Conservation (phyloP, 2,329 filamentous ascomycete genomes). For the Orbilia brochopaga region DNA sequence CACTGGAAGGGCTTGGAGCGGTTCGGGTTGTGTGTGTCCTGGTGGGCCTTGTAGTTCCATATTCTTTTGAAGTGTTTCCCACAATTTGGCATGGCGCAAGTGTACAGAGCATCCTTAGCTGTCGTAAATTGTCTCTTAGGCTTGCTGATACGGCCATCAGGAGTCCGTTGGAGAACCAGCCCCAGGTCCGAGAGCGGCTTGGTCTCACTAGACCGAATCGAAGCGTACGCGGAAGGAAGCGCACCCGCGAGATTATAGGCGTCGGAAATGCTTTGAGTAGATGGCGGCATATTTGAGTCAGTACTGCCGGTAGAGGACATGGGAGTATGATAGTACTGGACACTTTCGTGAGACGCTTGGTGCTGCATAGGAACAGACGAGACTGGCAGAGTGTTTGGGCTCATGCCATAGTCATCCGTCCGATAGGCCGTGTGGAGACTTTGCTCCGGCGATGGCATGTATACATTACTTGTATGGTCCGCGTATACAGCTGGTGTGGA, state of each 20-base stretch:
- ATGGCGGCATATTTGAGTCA: conserved; percentile 21
- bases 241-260: conserved; percentile 48
- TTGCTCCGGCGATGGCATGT: conserved; percentile 41
- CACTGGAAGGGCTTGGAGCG: conserved; percentile 75
- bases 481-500: conserved; percentile 30
- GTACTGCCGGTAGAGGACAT: conserved; percentile 28
- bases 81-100: conserved; percentile 70
- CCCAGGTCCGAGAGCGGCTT: conserved; percentile 46
- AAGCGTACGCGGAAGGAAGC: conserved; percentile 48
- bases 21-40: conserved; percentile 80
- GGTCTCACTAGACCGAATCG: conserved; percentile 24
- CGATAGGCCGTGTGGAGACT: conserved; percentile 25
- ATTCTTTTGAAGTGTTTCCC: conserved; percentile 79
- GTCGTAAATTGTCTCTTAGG: conserved; percentile 62
- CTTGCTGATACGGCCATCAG: conserved; percentile 41
- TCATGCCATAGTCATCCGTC: conserved; percentile 29
- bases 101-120: conserved; percentile 72
- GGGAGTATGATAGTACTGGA: conserved; percentile 39
- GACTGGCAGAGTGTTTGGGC: conserved; percentile 24
- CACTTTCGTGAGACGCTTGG: conserved; percentile 42
- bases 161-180: conserved; percentile 42
- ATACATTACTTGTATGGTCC: conserved; percentile 13
- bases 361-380: conserved; percentile 38
- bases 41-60: conserved; percentile 86
- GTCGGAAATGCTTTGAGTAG: conserved; percentile 26